These are phyloP conservation scores for Eleusine coracana DNA, from an alignment of 176 grass and related monocot species.

Conservation along the genomic window DNA sequence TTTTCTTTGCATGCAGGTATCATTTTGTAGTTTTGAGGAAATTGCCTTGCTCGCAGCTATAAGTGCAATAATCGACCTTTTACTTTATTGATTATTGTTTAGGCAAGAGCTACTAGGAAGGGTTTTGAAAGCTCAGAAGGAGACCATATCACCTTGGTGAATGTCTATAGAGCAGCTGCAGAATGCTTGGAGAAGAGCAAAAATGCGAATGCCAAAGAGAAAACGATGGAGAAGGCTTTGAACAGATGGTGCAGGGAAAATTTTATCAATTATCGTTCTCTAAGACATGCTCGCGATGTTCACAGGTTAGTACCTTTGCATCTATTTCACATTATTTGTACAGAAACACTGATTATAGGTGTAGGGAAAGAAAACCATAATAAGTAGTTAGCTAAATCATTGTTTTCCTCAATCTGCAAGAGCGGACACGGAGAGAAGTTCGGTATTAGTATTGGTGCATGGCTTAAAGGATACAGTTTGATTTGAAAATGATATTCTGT, in stretches of 20 bases:
- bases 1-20: background rate
- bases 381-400: background rate
- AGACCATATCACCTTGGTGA: slow-evolving; percentile 87
- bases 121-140: slow-evolving; percentile 82
- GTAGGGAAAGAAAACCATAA: background rate
- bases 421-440: background rate
- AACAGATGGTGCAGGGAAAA: slow-evolving; percentile 94
- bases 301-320: slow-evolving; percentile 62
- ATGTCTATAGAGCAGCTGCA: slow-evolving; percentile 69
- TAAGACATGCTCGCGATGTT: slow-evolving; percentile 77
- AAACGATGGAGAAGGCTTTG: slow-evolving; percentile 82
- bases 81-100: slow-evolving; percentile 24
- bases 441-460: background rate
- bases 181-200: slow-evolving; percentile 87
- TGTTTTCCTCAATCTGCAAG: background rate
- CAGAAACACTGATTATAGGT: background rate
- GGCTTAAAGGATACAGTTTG: background rate
- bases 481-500: background rate
- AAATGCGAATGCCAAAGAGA: slow-evolving; percentile 78
- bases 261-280: slow-evolving; percentile 81
- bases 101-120: slow-evolving; percentile 94
- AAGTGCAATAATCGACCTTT: slow-evolving; percentile 8
- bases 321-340: background rate
- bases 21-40: background rate
- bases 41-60: background rate